Evolutionary conservation across 2,329 filamentous ascomycete genomes (phyloP), one percentile per base, ranked within the genome.

Genomic region (Ceratocystis papillata): DNA sequence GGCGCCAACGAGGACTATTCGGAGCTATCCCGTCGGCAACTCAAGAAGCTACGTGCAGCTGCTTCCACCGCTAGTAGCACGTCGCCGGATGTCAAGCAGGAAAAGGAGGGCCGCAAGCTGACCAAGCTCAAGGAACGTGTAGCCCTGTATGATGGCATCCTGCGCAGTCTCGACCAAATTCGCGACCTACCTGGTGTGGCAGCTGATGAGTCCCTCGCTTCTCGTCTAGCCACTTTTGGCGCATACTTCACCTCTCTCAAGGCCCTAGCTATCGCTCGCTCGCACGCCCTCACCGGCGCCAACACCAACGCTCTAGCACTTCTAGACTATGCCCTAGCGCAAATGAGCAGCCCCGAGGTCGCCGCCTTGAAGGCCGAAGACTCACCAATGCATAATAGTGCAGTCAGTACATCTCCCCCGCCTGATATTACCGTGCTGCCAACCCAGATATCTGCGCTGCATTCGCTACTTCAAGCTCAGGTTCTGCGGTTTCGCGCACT

Each of bases 111-210:
- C 22, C 86, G 87, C 69, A 90, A 89, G 73, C 79, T 96, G 63
- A 86, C 87, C 12, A 86, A 88, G 71, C 79, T 97, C 63, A 88
- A 90, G 72, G 93, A 97, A 74, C 87, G 90, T 71, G 85, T 89
- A 15, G 92, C 93, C 2, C 80, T 99, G 1, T 97, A 96, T 73
- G 91, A 96, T 73, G 90, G 90, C 28, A 95, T 88, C 7, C 77
- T 96, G 28, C 90, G 96, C 76, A 96, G 90, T 75, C 80, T 99
- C 68, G 89, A 96, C 70, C 90, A 91, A 3, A 86, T 96, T 74
- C 90, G 88, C 71, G 90, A 96, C 68, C 81, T 99, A 15, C 88
- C 91, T 1, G 94, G 94, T 75, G 89, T 96, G 20, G 90, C 90
- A 45, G 88, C 90, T 53, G 94, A 99, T 72, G 81, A 85, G 50